phyloP scores from a whole-genome alignment of 257 asterid genomes.

The Solanum lycopersicoides region DNA sequence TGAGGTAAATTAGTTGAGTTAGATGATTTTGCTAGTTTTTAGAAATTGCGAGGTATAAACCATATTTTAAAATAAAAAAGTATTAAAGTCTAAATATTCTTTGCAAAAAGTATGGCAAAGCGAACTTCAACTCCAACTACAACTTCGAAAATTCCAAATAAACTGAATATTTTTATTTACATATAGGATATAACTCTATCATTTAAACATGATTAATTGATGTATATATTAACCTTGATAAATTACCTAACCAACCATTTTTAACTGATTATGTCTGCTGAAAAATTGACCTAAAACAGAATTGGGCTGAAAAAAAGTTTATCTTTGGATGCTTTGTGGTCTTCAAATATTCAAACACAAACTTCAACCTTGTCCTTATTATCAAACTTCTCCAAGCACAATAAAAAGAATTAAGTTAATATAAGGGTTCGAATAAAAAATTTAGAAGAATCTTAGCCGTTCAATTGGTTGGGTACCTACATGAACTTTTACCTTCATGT shows the following conservation, averaged over 20 bases:
- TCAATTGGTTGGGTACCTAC: not conserved
- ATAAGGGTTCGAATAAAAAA: not conserved
- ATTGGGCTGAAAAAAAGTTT: not conserved
- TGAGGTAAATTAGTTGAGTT: not conserved
- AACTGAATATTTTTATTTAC: not conserved
- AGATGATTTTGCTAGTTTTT: not conserved
- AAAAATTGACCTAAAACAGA: not conserved
- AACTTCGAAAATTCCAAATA: not conserved
- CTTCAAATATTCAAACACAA: not conserved
- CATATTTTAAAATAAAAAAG: no score
- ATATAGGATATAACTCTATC: not conserved
- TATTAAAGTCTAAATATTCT: no score
- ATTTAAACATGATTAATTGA: not conserved
- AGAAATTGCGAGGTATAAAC: not conserved
- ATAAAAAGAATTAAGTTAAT: not conserved
- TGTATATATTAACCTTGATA: not conserved
- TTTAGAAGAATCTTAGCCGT: not conserved
- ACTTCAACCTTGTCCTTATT: not conserved
- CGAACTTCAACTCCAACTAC: no score
- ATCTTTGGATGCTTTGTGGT: not conserved
- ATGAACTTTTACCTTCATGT: no score
- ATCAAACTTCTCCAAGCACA: not conserved
- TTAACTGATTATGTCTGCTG: not conserved
- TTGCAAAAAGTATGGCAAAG: not conserved
- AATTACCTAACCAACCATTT: not conserved